phyloP scores from a whole-genome alignment of 345 rosid genomes.

The Hirschfeldia incana region DNA sequence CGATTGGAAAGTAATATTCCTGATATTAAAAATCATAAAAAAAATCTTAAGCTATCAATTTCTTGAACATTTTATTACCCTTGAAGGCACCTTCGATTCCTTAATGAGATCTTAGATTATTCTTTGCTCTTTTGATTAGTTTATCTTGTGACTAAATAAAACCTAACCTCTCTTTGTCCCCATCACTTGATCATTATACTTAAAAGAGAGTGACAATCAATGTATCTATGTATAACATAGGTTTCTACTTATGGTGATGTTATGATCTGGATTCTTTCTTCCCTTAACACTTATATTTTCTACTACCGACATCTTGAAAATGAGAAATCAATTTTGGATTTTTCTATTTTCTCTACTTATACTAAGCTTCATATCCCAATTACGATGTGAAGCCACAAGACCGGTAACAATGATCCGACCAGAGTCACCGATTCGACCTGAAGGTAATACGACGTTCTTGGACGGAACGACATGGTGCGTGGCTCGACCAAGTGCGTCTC shows the following conservation, averaged over 20 bases:
- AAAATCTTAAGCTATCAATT: neutral
- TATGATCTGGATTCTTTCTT: conserved; percentile 18
- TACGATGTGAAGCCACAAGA: conserved; percentile 21
- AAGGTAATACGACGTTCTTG: conserved; percentile 85
- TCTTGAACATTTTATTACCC: conserved; percentile 22
- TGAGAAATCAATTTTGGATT: conserved; percentile 26
- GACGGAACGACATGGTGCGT: conserved; percentile 87
- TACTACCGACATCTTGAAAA: neutral
- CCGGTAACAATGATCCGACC: conserved; percentile 45
- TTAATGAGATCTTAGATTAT: conserved; percentile 28
- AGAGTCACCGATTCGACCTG: conserved; percentile 56
- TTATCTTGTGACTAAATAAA: conserved; percentile 15
- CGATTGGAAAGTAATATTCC: conserved; percentile 3
- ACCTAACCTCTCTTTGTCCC: conserved; percentile 1
- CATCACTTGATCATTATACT: conserved; percentile 12
- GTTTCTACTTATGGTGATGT: conserved; percentile 18
- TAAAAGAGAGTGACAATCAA: conserved; percentile 3
- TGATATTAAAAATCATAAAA: neutral
- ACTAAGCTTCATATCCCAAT: conserved; percentile 23
- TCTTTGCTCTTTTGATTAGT: conserved; percentile 21
- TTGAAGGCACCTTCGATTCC: conserved; percentile 44
- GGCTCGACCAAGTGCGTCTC: conserved; percentile 67
- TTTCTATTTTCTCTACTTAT: conserved; percentile 16
- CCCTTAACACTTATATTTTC: neutral
- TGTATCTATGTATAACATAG: neutral